Percentiles rank a stretch among this genome's conserved stretches.
These are phyloP conservation scores for Diaporthe batatas DNA, from an alignment of 2,329 filamentous ascomycete species.

Conservation along the genomic window DNA sequence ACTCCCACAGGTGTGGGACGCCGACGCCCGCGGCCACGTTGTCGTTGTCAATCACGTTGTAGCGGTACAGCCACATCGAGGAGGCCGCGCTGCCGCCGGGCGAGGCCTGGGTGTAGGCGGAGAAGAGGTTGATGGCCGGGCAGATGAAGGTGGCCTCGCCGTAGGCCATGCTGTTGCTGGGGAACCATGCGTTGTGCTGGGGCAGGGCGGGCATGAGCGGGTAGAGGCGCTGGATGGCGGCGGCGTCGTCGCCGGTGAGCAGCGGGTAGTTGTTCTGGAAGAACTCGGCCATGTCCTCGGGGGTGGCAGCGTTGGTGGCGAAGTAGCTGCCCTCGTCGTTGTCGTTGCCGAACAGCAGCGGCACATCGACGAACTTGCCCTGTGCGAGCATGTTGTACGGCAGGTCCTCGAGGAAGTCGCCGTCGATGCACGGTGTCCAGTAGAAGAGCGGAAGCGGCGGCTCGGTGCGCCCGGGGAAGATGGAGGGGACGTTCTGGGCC, in stretches of 20 bases:
- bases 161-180: slow-evolving; percentile 57
- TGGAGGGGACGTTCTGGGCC: slow-evolving; percentile 54
- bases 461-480: slow-evolving; percentile 55
- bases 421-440: slow-evolving; percentile 66
- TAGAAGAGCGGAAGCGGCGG: slow-evolving; percentile 58
- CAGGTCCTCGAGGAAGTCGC: slow-evolving; percentile 58
- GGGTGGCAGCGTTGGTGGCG: slow-evolving; percentile 53
- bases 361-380: slow-evolving; percentile 67
- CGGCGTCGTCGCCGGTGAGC: slow-evolving; percentile 53
- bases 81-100: neutral
- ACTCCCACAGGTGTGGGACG: slow-evolving; percentile 63
- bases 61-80: slow-evolving; percentile 61
- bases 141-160: slow-evolving; percentile 62
- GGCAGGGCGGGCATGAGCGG: slow-evolving; percentile 53
- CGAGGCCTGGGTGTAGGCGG: slow-evolving; percentile 47
- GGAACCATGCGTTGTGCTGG: slow-evolving; percentile 59
- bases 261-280: slow-evolving; percentile 62
- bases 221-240: slow-evolving; percentile 55
- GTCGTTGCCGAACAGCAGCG: slow-evolving; percentile 63
- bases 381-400: slow-evolving; percentile 57
- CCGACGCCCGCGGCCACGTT: slow-evolving; percentile 56
- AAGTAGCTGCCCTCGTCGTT: slow-evolving; percentile 64
- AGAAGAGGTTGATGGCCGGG: slow-evolving; percentile 56
- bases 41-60: slow-evolving; percentile 59
- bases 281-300: slow-evolving; percentile 55